Conservation (phyloP, 495 filamentous ascomycete species). For the Aspergillus conjunctus region DNA sequence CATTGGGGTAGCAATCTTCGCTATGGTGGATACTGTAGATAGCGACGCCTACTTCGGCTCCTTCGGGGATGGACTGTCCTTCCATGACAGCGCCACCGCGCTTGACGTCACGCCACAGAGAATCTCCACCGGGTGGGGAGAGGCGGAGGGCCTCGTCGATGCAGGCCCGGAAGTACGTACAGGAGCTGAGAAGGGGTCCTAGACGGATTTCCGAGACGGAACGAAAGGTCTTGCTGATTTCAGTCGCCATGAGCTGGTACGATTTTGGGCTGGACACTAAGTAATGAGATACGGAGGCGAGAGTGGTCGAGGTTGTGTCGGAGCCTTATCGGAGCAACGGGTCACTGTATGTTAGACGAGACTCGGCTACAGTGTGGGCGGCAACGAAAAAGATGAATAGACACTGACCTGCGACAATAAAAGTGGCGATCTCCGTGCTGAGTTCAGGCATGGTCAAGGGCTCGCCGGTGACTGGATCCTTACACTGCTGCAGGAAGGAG, state of each 20-base stretch:
- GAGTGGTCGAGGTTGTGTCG: too few relatives aligned
- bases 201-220: slow-evolving; percentile 13
- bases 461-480: not conserved
- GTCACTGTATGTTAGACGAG: too few relatives aligned
- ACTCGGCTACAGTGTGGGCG: too few relatives aligned
- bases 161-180: slow-evolving; percentile 54
- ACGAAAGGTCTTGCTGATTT: too few relatives aligned
- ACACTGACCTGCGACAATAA: not conserved
- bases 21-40: slow-evolving; percentile 61
- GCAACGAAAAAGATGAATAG: too few relatives aligned
- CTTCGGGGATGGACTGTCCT: slow-evolving; percentile 54
- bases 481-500: not conserved
- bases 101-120: slow-evolving; percentile 62
- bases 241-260: too few relatives aligned
- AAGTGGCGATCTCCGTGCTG: not conserved
- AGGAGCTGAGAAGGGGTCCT: slow-evolving; percentile 4
- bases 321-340: too few relatives aligned
- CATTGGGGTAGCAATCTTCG: slow-evolving; percentile 50
- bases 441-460: not conserved
- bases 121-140: slow-evolving; percentile 61
- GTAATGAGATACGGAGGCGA: too few relatives aligned
- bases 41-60: slow-evolving; percentile 54
- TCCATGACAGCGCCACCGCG: slow-evolving; percentile 59
- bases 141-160: slow-evolving; percentile 75
- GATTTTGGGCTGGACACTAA: too few relatives aligned